Evolutionary conservation across 768 basidiomycete genomes (phyloP).

Genomic region (Ramaria sp.): DNA sequence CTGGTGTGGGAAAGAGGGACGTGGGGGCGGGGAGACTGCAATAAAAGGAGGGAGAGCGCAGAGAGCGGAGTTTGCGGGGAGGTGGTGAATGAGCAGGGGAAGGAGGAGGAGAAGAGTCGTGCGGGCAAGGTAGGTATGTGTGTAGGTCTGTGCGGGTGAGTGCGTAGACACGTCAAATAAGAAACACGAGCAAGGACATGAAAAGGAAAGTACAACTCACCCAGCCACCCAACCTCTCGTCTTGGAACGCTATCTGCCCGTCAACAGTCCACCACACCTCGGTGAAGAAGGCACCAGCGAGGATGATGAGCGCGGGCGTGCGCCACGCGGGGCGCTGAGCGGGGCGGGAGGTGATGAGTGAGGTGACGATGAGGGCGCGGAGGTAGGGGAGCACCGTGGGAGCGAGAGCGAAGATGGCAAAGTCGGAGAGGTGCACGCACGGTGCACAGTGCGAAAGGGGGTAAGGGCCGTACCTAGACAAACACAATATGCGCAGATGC

Average conservation of each 20-base stretch:
- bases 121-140: not conserved
- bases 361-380: not conserved
- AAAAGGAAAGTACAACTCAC: not conserved
- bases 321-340: not conserved
- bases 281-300: not conserved
- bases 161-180: not conserved
- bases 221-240: not conserved
- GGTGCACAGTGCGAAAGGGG: not conserved
- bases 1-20: not conserved
- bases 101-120: not conserved
- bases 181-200: too few species aligned
- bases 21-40: not conserved
- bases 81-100: not conserved
- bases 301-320: not conserved
- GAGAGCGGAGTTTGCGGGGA: not conserved
- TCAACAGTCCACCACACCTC: not conserved
- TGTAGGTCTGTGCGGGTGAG: not conserved
- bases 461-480: not conserved
- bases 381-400: not conserved
- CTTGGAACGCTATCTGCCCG: not conserved
- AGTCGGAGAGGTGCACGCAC: not conserved
- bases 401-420: not conserved
- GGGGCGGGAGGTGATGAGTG: not conserved
- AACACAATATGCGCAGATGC: not conserved
- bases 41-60: not conserved